Evolutionary conservation across 2,329 filamentous ascomycete genomes (phyloP).

Genomic region (Dothideomycetes sp.): DNA sequence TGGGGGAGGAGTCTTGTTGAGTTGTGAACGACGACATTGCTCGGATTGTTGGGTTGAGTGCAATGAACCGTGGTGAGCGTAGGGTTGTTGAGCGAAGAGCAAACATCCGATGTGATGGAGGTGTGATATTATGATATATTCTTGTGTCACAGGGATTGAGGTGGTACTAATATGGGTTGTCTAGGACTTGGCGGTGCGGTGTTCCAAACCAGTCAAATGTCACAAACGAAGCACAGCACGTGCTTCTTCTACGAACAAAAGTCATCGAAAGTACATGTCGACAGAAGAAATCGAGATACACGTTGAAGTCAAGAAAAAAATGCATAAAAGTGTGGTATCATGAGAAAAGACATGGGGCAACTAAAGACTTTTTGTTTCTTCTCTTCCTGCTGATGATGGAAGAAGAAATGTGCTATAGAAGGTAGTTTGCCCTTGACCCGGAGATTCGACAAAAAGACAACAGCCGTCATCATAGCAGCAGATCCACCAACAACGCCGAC

Average conservation of each 20-base stretch:
- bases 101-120: no score
- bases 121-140: neutral
- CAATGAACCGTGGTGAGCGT: neutral
- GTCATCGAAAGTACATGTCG: no score
- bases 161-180: no score
- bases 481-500: constrained; percentile 11
- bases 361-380: constrained; percentile 14
- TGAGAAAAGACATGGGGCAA: constrained; percentile 14
- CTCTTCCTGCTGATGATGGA: constrained; percentile 10
- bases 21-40: constrained; percentile 1
- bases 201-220: no score
- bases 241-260: no score
- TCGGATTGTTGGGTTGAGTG: neutral
- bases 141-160: neutral
- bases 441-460: constrained; percentile 8
- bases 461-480: constrained; percentile 14
- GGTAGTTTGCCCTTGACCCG: constrained; percentile 1
- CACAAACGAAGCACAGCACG: no score
- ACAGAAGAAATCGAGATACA: no score
- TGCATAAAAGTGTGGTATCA: constrained; percentile 13
- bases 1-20: neutral
- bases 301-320: neutral
- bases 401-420: constrained; percentile 12
- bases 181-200: no score
- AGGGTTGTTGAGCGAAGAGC: no score